Evolutionary conservation across 2,329 filamentous ascomycete species (phyloP), one percentile per base, ranked within the genome.

Genomic region (Microcyclosporella mali): DNA sequence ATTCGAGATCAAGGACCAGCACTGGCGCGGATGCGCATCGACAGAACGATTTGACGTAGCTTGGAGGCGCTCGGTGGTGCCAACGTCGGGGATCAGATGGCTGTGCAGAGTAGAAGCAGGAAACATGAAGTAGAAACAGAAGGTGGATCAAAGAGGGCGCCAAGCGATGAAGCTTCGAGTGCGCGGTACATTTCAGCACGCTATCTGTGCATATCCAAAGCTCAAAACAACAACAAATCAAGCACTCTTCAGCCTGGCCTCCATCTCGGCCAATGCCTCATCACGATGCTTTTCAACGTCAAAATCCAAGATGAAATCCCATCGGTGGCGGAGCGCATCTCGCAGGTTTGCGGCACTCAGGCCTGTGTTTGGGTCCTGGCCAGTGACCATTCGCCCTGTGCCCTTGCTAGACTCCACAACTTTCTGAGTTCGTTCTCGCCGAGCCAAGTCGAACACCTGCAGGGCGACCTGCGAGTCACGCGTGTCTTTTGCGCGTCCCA

Each of bases 251-350:
- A 25, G 21, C 21, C 9, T 4, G 9, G 21, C 21, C 21, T 45
- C 37, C 36, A 51, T 32, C 38, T 39, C 25, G 11, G 40, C 29
- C 19, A 42, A 25, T 12, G 46, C 49, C 16, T 46, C 38, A 7
- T 49, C 46, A 31, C 46, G 40, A 28, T 41, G 43, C 21, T 49
- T 43, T 25, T 16, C 31, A 9, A 44, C 40, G 28, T 51, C 49
- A 36, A 40, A 44, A 30, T 45, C 46, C 18, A 49, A 16, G 19
- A 45, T 49, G 32, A 51, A 51, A n/a, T 49, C 43, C 43, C 42
- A 49, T 18, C 43, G 32, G n/a, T 38, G 37, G 2, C 33, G 30
- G 38, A 49, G 32, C 18, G 29, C 41, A 16, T 37, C 46, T n/a
- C 39, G 38, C 9, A 48, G 32, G 4, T 43, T 40, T 8, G 27